These are phyloP conservation scores for Dalbergia oliveri DNA, from an alignment of 306 rosid genomes.

Conservation along the genomic window DNA sequence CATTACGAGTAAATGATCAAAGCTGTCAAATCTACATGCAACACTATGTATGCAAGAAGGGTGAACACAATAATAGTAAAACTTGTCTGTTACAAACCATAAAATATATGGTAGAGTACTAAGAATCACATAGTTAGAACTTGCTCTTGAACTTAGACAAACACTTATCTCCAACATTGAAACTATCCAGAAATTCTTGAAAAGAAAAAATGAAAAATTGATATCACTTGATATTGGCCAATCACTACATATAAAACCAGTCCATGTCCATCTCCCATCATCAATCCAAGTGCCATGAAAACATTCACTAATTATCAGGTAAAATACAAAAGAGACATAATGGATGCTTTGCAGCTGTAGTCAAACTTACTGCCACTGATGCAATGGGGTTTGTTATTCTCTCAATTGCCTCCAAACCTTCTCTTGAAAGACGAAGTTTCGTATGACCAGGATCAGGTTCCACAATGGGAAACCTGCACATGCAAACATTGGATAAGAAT, in stretches of 20 bases:
- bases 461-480: conserved; percentile 74
- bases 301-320: background rate
- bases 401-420: conserved; percentile 74
- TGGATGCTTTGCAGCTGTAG: background rate
- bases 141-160: background rate
- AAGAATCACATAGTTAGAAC: conserved; percentile 17
- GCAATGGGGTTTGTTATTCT: conserved; percentile 77
- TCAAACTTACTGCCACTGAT: conserved; percentile 73
- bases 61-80: conserved; percentile 13
- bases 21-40: background rate
- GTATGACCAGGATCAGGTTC: conserved; percentile 86
- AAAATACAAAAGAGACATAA: background rate
- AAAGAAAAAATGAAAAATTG: background rate
- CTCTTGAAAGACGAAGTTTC: conserved; percentile 77
- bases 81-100: background rate
- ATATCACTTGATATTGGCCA: conserved; percentile 17
- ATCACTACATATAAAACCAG: conserved; percentile 4
- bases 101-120: conserved; percentile 2
- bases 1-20: background rate
- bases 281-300: background rate
- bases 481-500: conserved; percentile 27
- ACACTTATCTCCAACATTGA: conserved; percentile 7
- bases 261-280: background rate
- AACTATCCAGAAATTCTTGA: conserved; percentile 19
- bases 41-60: conserved; percentile 20